Base-by-base conservation (phyloP, 2,329 filamentous ascomycete species). In the Kalmusia sp. region DNA sequence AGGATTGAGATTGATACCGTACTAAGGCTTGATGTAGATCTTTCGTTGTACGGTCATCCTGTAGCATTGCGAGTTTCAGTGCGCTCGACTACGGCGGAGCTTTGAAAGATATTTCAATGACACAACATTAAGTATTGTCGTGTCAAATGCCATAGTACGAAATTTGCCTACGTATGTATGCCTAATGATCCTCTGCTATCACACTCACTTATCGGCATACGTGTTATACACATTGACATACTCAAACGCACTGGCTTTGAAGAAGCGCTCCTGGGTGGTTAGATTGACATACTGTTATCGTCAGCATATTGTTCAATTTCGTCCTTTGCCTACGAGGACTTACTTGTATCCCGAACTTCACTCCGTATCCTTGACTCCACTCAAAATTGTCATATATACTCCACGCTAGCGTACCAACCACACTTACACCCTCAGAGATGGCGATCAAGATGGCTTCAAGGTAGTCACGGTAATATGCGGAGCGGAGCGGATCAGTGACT, bases 171-270 rank as follows among this genome's bases (percentile, higher is more conserved):
- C 35, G 21, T n/a, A n/a, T n/a, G n/a, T n/a, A n/a, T n/a, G n/a
- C n/a, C n/a, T n/a, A n/a, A n/a, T n/a, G n/a, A n/a, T n/a, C n/a
- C 28, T 31, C 28, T 31, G 8, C n/a, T 31, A n/a, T n/a, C 34
- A 38, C 17, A 11, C 28, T 53, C 25, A 64, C 48, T 58, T 59
- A 17, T 64, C 59, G 38, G 47, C 41, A 52, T 65, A 65, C 3
- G 61, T 44, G 22, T 72, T 61, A 46, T 75, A 74, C 39, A 67
- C 65, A 49, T 67, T 65, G 30, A 70, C 69, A 55, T 72, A 71
- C 49, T 75, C 68, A 53, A 76, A 76, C 44, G 74, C 72, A 53
- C 69, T 74, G 6, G 70, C 68, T 57, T 76, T 76, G 61, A 68
- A 75, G 38, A 63, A 66, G 35, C 73, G 57, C 38, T 73, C 69